Conservation (phyloP, 1,284 basidiomycete genomes). For the Chalciporus sp. region DNA sequence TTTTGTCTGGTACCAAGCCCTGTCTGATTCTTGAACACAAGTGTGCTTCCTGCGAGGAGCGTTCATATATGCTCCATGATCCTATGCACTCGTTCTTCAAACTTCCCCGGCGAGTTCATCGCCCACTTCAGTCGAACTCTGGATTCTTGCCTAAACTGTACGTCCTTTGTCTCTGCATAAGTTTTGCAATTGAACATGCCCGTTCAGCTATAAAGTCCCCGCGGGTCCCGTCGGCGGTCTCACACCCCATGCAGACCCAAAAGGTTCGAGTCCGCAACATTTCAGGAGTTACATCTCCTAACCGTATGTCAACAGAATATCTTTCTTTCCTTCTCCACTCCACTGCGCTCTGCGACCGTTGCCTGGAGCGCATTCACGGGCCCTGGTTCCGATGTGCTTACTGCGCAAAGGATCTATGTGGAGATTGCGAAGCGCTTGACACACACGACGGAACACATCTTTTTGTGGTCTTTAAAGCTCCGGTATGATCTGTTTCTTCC, state of each 20-base stretch:
- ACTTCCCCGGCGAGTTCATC: slow-evolving; percentile 74
- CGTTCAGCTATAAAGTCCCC: slow-evolving; percentile 59
- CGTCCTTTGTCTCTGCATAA: slow-evolving; percentile 1
- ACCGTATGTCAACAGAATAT: slow-evolving; percentile 53
- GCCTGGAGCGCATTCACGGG: slow-evolving; percentile 73
- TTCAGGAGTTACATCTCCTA: not conserved
- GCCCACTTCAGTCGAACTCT: slow-evolving; percentile 59
- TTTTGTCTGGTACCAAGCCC: not conserved
- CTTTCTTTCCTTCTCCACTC: slow-evolving; percentile 66
- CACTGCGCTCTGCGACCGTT: slow-evolving; percentile 74
- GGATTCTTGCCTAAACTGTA: slow-evolving; percentile 75
- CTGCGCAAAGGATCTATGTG: slow-evolving; percentile 82
- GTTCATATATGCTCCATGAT: slow-evolving; percentile 79
- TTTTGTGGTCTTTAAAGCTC: slow-evolving; percentile 85
- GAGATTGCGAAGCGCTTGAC: slow-evolving; percentile 74
- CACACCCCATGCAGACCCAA: slow-evolving; percentile 49
- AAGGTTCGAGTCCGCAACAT: slow-evolving; percentile 46
- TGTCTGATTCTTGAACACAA: slow-evolving; percentile 34
- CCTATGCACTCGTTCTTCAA: slow-evolving; percentile 87
- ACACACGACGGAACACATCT: slow-evolving; percentile 81
- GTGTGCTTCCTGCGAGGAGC: slow-evolving; percentile 79
- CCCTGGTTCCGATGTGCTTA: slow-evolving; percentile 89
- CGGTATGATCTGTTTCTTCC: slow-evolving; percentile 44
- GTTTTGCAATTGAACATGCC: slow-evolving; percentile 13
- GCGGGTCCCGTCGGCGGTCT: slow-evolving; percentile 57